phyloP scores from a whole-genome alignment of 208 protist species.

The Crithidia acanthocephali region DNA sequence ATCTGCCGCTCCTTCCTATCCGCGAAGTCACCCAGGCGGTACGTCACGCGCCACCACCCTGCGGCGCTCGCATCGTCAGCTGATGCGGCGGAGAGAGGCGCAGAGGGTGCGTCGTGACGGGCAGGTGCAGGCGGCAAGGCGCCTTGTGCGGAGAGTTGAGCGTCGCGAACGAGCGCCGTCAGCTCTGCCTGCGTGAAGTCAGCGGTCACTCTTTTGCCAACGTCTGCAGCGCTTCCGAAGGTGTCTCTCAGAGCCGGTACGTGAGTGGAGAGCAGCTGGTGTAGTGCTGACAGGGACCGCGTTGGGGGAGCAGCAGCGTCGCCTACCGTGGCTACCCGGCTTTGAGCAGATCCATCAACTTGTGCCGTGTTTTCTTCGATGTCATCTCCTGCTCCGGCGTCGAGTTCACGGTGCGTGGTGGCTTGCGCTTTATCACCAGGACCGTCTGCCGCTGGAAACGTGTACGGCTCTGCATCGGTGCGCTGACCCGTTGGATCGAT shows the following conservation, averaged over 20 bases:
- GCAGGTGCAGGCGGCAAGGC: background rate
- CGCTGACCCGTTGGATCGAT: conserved; percentile 60
- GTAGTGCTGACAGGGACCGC: background rate
- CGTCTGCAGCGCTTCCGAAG: conserved; percentile 12
- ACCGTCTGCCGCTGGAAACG: conserved; percentile 14
- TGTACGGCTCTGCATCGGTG: conserved; percentile 46
- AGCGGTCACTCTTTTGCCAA: conserved; percentile 1
- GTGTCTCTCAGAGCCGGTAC: background rate
- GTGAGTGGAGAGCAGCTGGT: background rate
- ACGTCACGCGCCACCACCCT: conserved; percentile 3
- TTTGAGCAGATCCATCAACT: no score
- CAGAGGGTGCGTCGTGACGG: background rate
- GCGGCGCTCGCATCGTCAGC: background rate
- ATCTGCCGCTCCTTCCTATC: conserved; percentile 29
- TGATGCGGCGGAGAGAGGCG: background rate
- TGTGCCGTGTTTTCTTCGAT: no score
- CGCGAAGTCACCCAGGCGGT: conserved; percentile 8
- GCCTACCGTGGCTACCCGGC: no score
- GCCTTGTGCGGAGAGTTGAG: conserved; percentile 14
- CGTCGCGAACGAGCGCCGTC: conserved; percentile 16
- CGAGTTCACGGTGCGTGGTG: background rate
- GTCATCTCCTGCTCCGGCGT: no score
- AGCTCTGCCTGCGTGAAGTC: conserved; percentile 9
- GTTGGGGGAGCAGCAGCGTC: background rate
- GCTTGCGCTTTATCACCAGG: background rate